These are phyloP conservation scores for Irpex sp. DNA, from an alignment of 1,284 basidiomycete species.

Conservation along the genomic window DNA sequence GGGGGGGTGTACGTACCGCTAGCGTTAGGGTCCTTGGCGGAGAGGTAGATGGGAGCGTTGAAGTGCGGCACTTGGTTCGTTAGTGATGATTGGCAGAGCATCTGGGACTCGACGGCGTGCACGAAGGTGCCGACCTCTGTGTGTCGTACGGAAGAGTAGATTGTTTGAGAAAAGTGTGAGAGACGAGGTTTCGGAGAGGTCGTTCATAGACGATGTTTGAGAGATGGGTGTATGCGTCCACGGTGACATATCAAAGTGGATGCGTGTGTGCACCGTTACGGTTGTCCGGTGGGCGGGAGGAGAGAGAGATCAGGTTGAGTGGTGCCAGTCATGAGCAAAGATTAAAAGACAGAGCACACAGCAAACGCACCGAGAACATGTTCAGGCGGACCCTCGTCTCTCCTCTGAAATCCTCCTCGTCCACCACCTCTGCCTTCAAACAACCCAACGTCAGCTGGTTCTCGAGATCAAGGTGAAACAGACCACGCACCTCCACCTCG, in stretches of 20 bases:
- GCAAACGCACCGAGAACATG: constrained; percentile 65
- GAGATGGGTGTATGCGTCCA: not conserved
- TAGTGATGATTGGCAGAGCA: constrained; percentile 89
- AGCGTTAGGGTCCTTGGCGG: constrained; percentile 67
- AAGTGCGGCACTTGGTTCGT: constrained; percentile 96
- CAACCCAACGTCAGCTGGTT: constrained; percentile 2
- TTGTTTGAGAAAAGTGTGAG: not conserved
- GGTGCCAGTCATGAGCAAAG: not conserved
- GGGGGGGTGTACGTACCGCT: not conserved
- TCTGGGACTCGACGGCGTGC: constrained; percentile 97
- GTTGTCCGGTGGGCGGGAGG: not conserved
- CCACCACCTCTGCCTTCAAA: constrained; percentile 21
- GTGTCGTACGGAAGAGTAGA: not conserved
- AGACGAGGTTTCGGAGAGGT: not conserved
- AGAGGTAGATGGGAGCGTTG: constrained; percentile 98
- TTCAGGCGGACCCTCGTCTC: constrained; percentile 82
- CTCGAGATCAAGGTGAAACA: not conserved
- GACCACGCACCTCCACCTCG: constrained; percentile 3
- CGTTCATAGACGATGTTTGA: not conserved
- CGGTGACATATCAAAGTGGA: not conserved
- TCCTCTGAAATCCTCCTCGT: constrained; percentile 53
- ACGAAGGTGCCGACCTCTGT: constrained; percentile 86
- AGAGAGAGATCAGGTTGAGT: not conserved
- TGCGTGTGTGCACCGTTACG: not conserved
- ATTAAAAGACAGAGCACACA: not conserved